Evolutionary conservation across 2,329 filamentous ascomycete species (phyloP), one percentile per base, ranked within the genome.

Genomic region (Alternaria sp.): DNA sequence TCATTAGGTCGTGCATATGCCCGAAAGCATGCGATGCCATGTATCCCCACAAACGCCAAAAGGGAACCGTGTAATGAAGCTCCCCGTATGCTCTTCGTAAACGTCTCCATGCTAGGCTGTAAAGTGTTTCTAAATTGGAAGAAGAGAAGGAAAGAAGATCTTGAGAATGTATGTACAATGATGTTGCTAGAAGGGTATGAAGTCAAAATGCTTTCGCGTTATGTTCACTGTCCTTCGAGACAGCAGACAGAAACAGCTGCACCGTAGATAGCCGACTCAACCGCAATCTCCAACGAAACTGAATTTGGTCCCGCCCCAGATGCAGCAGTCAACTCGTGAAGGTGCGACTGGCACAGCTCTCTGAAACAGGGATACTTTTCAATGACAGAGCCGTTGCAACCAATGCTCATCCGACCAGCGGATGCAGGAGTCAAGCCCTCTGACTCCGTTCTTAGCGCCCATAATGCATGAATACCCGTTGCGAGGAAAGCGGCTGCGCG

Each of bases 351-450:
- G 72, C 89, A 90, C 45, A 82, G 84, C 30, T 78, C 79, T 21
- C 86, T 82, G 77, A 93, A 95, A 8, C 83, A 82, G 0, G 92
- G 91, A 74, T 94, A 95, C 71, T 90, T 89, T 79, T 94, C 91
- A 55, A 94, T 89, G 54, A 95, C 91, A 26, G 89, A 91, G 47
- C 92, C 92, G 74, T 93, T 94, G 79, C 90, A 94, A 4, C 90
- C 90, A n/a, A 95, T 82, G 44, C 82, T 82, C 56, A 83, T 77
- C 63, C 75, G 77, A 21, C 75, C 80, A 8, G 75, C 76, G 18
- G 72, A 68, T 44, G 74, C 64, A 20, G 79, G 76, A 6, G 74
- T 70, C 12, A 82, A 58, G 12, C 78, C 82, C 67, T 88, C 86
- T 9, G 81, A 80, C 15, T 83, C 80, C 43, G 84, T 85, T 60